A percentile compares a stretch with the other conserved stretches of the same genome.
Conservation (phyloP, 164 flowering plant species). For the Santalum album region DNA sequence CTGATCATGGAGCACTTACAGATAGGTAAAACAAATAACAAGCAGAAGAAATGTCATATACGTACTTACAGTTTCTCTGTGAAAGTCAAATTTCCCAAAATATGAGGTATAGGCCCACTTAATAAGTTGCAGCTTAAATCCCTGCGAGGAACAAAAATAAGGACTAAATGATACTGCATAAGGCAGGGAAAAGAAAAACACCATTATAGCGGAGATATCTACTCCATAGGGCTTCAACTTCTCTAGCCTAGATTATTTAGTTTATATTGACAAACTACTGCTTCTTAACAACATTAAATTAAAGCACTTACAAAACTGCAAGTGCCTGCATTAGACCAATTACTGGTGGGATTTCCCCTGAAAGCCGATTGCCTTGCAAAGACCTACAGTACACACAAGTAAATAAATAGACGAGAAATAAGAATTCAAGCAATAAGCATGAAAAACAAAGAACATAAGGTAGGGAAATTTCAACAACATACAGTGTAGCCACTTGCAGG, state of each 20-base stretch:
- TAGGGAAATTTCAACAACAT: slow-evolving; percentile 16
- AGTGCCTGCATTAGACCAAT: slow-evolving; percentile 99
- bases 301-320: slow-evolving; percentile 80
- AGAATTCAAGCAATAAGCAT: background rate
- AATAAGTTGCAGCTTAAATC: slow-evolving; percentile 81
- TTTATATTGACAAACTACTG: too few relatives aligned
- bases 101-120: slow-evolving; percentile 80
- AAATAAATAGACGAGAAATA: background rate
- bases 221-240: background rate
- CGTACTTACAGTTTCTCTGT: slow-evolving; percentile 74
- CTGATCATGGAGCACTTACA: too few relatives aligned
- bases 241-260: too few relatives aligned
- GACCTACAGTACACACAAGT: slow-evolving; percentile 36
- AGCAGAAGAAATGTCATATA: too few relatives aligned
- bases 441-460: background rate
- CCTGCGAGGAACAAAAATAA: slow-evolving; percentile 27
- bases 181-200: background rate
- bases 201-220: too few relatives aligned
- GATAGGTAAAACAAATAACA: too few relatives aligned
- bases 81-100: slow-evolving; percentile 69
- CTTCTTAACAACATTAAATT: background rate
- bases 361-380: slow-evolving; percentile 71
- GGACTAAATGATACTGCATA: background rate
- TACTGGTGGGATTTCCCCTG: slow-evolving; percentile 84
- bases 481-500: slow-evolving; percentile 97